Percentiles rank a stretch among this genome's conserved stretches.
Evolutionary conservation across 2,329 filamentous ascomycete species (phyloP).

Genomic region (Tolypocladium amazonense): DNA sequence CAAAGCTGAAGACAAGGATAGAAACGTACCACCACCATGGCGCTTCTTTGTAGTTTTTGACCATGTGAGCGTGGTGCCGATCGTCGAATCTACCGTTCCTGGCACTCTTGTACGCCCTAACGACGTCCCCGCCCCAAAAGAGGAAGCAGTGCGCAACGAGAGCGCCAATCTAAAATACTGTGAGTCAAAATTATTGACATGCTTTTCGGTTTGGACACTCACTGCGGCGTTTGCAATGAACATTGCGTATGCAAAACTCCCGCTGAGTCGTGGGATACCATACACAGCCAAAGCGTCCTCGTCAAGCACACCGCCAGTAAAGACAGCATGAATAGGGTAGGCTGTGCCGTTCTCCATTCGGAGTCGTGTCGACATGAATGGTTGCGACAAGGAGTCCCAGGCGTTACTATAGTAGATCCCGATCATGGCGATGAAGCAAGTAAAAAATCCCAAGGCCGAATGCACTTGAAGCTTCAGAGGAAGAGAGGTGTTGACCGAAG

Average conservation of each 20-base stretch:
- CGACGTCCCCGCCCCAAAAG: background rate
- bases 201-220: background rate
- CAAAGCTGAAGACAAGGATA: conserved; percentile 18
- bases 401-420: background rate
- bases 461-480: background rate
- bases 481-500: background rate
- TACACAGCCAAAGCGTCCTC: background rate
- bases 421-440: background rate
- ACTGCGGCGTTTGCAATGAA: background rate
- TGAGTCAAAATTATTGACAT: too few species aligned
- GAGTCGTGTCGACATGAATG: background rate
- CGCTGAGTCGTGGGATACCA: background rate
- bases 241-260: background rate
- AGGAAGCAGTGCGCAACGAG: background rate
- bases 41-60: conserved; percentile 38
- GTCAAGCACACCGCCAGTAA: background rate
- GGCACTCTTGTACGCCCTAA: background rate
- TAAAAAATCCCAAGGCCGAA: background rate
- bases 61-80: conserved; percentile 41
- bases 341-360: background rate
- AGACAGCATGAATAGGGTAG: background rate
- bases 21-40: conserved; percentile 24
- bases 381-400: background rate
- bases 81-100: conserved; percentile 30
- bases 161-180: background rate